These are phyloP conservation scores for Fusarium subglutinans DNA, from an alignment of 2,329 filamentous ascomycete genomes.

Conservation along the genomic window DNA sequence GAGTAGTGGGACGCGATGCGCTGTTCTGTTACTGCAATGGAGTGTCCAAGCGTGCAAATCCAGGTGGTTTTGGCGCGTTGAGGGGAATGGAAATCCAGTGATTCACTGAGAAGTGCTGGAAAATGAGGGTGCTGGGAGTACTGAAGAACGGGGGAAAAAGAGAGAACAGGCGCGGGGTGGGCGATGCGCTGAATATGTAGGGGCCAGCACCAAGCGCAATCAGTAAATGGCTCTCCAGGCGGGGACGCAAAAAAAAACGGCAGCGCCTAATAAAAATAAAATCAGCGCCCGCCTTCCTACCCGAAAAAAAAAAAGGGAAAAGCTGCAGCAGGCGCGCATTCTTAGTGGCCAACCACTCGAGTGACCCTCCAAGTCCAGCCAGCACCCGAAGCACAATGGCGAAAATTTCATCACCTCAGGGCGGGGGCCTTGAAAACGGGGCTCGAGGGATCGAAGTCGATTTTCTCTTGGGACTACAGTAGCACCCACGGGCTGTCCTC, in stretches of 20 bases:
- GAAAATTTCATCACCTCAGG: constrained; percentile 28
- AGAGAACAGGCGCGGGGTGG: constrained; percentile 46
- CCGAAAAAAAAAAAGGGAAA: constrained; percentile 34
- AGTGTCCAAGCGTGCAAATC: constrained; percentile 40
- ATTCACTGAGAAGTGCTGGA: constrained; percentile 36
- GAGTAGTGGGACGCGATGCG: constrained; percentile 31
- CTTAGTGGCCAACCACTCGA: constrained; percentile 25
- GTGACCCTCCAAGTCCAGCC: constrained; percentile 21
- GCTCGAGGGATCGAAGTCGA: constrained; percentile 11
- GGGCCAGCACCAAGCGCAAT: constrained; percentile 45
- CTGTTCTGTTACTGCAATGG: constrained; percentile 24
- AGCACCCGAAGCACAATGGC: constrained; percentile 10
- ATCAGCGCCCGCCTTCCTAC: constrained; percentile 18
- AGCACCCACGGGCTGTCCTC: neutral
- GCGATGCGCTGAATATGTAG: constrained; percentile 51
- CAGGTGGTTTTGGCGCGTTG: constrained; percentile 41
- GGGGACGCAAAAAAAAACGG: constrained; percentile 31
- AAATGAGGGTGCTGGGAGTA: constrained; percentile 43
- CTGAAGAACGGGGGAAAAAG: constrained; percentile 45
- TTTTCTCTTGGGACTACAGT: constrained; percentile 17
- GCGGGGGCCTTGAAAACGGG: constrained; percentile 33
- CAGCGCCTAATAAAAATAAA: constrained; percentile 27
- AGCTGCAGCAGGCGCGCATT: constrained; percentile 37
- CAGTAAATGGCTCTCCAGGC: constrained; percentile 41
- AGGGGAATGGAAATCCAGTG: constrained; percentile 30